Conservation (phyloP, 2,329 filamentous ascomycete species). For the Trichoderma lentiforme region DNA sequence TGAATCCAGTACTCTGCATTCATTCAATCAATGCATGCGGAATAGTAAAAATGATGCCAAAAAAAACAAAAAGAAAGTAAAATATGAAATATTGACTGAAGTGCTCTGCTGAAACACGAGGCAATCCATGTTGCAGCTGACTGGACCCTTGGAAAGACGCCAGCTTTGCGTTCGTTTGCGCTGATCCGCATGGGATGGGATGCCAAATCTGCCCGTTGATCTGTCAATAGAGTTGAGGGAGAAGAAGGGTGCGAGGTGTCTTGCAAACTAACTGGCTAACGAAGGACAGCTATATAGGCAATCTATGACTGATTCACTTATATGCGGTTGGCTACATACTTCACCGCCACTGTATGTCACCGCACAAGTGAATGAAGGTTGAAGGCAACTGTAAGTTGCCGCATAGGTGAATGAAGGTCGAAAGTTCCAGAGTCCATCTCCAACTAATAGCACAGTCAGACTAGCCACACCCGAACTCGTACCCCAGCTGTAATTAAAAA, state of each 20-base stretch:
- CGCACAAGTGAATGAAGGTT: too few species aligned
- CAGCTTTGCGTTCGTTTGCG: background rate
- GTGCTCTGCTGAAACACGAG: background rate
- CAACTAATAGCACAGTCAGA: background rate
- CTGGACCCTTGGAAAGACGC: background rate
- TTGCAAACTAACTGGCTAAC: too few species aligned
- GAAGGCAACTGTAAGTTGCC: too few species aligned
- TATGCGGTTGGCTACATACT: too few species aligned
- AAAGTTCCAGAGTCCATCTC: too few species aligned
- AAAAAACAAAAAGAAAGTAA: background rate
- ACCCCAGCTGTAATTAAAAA: background rate
- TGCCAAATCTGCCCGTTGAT: background rate
- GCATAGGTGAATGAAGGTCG: too few species aligned
- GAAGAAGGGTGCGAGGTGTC: too few species aligned
- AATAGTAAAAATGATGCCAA: background rate
- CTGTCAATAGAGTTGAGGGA: slow-evolving; percentile 1
- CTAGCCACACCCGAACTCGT: background rate
- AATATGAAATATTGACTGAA: background rate
- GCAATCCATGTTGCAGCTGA: background rate
- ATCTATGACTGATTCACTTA: too few species aligned
- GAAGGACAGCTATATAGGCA: too few species aligned
- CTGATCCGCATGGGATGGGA: background rate
- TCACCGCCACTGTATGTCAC: too few species aligned
- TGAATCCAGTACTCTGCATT: too few species aligned
- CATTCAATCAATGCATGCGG: background rate